Evolutionary conservation across 2,329 filamentous ascomycete species (phyloP), one percentile per base, ranked within the genome.

Genomic region (Pyricularia pennisetigena): DNA sequence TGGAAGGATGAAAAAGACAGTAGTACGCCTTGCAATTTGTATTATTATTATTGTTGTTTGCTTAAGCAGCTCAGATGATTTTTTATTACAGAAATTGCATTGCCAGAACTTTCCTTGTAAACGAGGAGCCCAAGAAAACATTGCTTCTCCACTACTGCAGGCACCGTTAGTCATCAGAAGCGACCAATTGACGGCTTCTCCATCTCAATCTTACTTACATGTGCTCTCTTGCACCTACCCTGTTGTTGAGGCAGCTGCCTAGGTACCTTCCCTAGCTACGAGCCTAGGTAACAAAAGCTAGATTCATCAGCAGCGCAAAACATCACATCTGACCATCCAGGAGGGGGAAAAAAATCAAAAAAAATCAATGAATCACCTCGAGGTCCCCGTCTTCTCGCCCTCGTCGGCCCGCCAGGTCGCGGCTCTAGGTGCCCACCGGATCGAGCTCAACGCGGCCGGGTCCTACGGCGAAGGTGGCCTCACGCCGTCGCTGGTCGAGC

Each of bases 301-400:
- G 41, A 49, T n/a, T 20, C 41, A 49, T n/a, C 16, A 20, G 41
- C 41, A 49, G 41, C 5, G 7, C 16, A n/a, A 49, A n/a, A 49
- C n/a, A 49, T 49, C 41, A 20, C 16, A 6, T 16, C n/a, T 49
- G 6, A n/a, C 16, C 20, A 49, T n/a, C 41, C n/a, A n/a, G n/a
- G n/a, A n/a, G n/a, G n/a, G n/a, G n/a, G n/a, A n/a, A n/a, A n/a
- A n/a, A n/a, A n/a, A n/a, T n/a, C n/a, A n/a, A n/a, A n/a, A n/a
- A n/a, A 4, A n/a, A 20, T n/a, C 41, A 16, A 62, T 62, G 59
- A 28, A 62, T 16, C 28, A 26, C 26, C 66, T 87, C 23, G 85
- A 88, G 72, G 78, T 86, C 62, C 84, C 85, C 68, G 80, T 85
- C 72, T 88, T 87, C 75, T 82, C 82, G 59, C 73, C 79, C 28